These are phyloP conservation scores for Beauveria brongniartii DNA, from an alignment of 2,329 filamentous ascomycete genomes.

Conservation along the genomic window DNA sequence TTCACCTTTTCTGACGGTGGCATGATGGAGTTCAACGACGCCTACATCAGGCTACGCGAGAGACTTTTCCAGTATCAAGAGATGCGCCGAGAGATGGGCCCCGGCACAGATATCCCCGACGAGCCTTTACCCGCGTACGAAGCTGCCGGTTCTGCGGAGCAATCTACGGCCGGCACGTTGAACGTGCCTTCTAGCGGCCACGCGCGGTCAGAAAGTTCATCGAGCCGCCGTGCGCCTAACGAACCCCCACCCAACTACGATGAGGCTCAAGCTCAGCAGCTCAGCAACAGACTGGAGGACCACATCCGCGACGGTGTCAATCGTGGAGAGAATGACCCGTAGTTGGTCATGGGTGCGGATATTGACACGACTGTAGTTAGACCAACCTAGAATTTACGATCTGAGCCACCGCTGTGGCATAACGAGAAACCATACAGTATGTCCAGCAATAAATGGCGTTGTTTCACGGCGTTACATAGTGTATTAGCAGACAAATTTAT, in stretches of 20 bases:
- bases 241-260: constrained; percentile 90
- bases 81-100: constrained; percentile 60
- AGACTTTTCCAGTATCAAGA: constrained; percentile 74
- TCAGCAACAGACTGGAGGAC: constrained; percentile 54
- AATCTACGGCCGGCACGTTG: constrained; percentile 21
- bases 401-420: not conserved
- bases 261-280: constrained; percentile 70
- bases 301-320: constrained; percentile 69
- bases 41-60: constrained; percentile 79
- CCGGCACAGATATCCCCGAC: constrained; percentile 58
- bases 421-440: not conserved
- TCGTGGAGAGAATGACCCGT: constrained; percentile 32
- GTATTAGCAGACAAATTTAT: not conserved
- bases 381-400: constrained; percentile 4
- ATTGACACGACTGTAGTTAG: not conserved
- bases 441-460: constrained; percentile 4
- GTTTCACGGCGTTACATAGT: not conserved
- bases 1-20: constrained; percentile 91
- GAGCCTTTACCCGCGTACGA: constrained; percentile 88
- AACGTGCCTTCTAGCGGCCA: constrained; percentile 18
- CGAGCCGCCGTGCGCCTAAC: constrained; percentile 41
- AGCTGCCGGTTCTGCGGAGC: constrained; percentile 33
- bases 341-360: constrained; percentile 4
- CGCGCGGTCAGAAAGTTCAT: constrained; percentile 28
- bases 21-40: constrained; percentile 81